phyloP scores from a whole-genome alignment of 345 rosid species.

The Eucalyptus polyanthemos region DNA sequence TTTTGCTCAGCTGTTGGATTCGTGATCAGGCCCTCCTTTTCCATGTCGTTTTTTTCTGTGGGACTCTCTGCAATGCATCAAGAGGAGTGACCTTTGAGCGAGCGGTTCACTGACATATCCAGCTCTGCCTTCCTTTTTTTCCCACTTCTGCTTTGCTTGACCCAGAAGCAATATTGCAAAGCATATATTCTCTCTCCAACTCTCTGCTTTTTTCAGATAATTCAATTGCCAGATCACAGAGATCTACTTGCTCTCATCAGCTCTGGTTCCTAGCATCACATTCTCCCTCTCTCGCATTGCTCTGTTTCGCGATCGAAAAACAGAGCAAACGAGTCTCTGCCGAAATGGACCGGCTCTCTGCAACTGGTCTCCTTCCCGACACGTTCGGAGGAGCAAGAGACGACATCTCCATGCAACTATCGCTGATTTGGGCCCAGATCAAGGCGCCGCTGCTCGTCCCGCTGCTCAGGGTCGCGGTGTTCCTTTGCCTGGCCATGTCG shows the following conservation, averaged over 20 bases:
- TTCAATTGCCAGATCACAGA: neutral
- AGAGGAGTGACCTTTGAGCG: neutral
- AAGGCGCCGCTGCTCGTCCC: slow-evolving; percentile 86
- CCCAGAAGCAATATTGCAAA: slow-evolving; percentile 17
- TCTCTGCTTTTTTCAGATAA: neutral
- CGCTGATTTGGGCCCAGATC: slow-evolving; percentile 52
- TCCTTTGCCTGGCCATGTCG: slow-evolving; percentile 74
- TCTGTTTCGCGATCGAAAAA: neutral
- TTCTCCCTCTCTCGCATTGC: slow-evolving; percentile 4
- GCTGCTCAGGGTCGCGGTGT: slow-evolving; percentile 38
- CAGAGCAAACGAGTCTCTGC: neutral
- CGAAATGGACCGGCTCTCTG: slow-evolving; percentile 25
- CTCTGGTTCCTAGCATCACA: neutral
- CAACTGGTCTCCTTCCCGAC: slow-evolving; percentile 6
- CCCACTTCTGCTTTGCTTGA: neutral
- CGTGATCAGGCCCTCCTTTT: neutral
- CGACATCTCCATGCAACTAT: slow-evolving; percentile 40
- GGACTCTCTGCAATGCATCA: neutral
- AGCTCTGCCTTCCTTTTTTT: neutral
- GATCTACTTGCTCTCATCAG: neutral
- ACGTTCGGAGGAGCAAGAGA: slow-evolving; percentile 4
- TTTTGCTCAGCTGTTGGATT: neutral
- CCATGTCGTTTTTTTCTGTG: neutral
- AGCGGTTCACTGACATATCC: slow-evolving; percentile 9
- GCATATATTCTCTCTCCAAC: neutral